Evolutionary conservation across 331 rosid species (phyloP).

Genomic region (Pyracantha coccinea): DNA sequence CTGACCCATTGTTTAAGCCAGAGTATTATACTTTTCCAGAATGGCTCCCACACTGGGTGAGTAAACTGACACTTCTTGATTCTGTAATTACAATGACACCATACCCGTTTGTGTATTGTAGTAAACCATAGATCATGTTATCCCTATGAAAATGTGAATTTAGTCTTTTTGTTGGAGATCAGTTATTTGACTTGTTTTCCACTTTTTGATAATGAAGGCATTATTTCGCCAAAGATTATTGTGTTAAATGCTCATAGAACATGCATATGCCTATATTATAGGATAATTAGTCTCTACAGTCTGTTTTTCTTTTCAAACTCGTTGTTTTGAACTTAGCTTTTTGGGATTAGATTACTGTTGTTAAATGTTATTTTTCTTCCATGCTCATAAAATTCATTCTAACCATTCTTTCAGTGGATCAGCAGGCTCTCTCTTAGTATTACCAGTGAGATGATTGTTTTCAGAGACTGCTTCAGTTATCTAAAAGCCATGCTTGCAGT

Average conservation of each 20-base stretch:
- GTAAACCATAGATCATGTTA: not conserved
- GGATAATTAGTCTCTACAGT: not conserved
- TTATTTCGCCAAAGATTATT: not conserved
- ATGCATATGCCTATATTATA: not conserved
- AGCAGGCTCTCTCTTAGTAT: not conserved
- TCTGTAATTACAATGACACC: not conserved
- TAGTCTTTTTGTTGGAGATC: not conserved
- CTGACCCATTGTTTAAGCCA: conserved; percentile 77
- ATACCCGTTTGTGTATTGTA: not conserved
- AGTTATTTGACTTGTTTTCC: not conserved
- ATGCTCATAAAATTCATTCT: not conserved
- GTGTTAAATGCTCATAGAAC: not conserved
- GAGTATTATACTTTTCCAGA: conserved; percentile 52
- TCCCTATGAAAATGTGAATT: not conserved
- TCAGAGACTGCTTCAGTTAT: not conserved
- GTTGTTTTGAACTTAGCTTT: not conserved
- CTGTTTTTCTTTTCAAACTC: too few species aligned
- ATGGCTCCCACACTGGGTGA: conserved; percentile 74
- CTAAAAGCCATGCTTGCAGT: not conserved
- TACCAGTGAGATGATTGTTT: not conserved
- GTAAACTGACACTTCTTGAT: conserved; percentile 13
- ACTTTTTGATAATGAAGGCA: not conserved
- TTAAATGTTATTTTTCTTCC: not conserved
- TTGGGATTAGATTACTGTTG: not conserved
- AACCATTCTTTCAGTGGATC: not conserved